Evolutionary conservation across 176 grass and related monocot species (phyloP).

Genomic region (Paspalum notatum): DNA sequence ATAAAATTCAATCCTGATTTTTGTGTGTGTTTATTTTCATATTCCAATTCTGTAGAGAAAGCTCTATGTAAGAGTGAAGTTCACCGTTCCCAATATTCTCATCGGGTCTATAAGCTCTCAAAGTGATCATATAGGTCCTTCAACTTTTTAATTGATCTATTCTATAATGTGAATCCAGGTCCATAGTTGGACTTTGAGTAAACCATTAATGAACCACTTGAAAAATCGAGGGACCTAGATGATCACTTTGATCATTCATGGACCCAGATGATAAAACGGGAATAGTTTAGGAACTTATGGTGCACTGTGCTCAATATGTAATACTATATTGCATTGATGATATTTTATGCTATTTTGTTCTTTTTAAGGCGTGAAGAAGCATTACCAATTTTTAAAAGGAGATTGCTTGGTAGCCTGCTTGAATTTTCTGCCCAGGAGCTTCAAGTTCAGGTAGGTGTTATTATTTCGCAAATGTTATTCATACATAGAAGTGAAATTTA

Average conservation of each 20-base stretch:
- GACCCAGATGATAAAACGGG: too few relatives aligned
- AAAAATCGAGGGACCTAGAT: too few relatives aligned
- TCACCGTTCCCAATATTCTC: too few relatives aligned
- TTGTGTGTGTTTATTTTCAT: conserved; percentile 24
- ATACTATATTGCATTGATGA: conserved; percentile 22
- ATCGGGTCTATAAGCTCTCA: too few relatives aligned
- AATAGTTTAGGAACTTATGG: too few relatives aligned
- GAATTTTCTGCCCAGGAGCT: conserved; percentile 95
- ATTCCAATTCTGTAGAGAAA: conserved; percentile 15
- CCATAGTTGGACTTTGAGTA: too few relatives aligned
- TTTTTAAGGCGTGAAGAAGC: conserved; percentile 88
- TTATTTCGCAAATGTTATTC: conserved; percentile 19
- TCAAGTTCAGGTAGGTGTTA: conserved; percentile 79
- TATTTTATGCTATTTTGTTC: conserved; percentile 26
- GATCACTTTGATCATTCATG: too few relatives aligned
- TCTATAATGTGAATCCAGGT: too few relatives aligned
- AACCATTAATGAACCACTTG: too few relatives aligned
- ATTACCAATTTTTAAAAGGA: conserved; percentile 93
- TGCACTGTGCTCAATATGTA: not conserved
- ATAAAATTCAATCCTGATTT: conserved; percentile 14
- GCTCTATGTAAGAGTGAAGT: too few relatives aligned
- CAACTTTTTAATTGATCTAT: too few relatives aligned
- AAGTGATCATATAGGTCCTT: too few relatives aligned
- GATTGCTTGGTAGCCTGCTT: conserved; percentile 77
- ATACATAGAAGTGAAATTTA: not conserved